Conservation (phyloP, 345 rosid species). For the Citrus trifoliata region DNA sequence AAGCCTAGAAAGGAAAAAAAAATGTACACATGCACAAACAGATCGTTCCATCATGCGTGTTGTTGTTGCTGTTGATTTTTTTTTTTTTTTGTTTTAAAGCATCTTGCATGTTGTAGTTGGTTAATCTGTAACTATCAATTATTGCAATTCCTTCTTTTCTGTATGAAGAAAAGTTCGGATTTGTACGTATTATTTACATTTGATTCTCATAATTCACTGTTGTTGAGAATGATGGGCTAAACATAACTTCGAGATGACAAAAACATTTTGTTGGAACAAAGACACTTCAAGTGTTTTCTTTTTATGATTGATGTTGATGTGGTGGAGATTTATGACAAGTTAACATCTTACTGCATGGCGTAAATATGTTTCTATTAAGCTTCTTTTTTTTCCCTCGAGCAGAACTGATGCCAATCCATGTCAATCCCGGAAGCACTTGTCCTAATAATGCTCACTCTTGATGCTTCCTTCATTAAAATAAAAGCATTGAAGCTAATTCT, state of each 20-base stretch:
- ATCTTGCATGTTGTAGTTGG: no score
- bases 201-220: not conserved
- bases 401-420: no score
- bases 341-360: not conserved
- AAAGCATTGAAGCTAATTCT: not conserved
- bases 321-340: not conserved
- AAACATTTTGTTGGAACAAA: not conserved
- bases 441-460: not conserved
- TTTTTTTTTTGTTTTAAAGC: no score
- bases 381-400: no score
- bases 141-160: not conserved
- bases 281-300: not conserved
- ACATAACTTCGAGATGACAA: not conserved
- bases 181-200: not conserved
- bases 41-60: not conserved
- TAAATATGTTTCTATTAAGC: not conserved
- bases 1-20: not conserved
- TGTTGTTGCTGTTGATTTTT: no score
- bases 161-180: not conserved
- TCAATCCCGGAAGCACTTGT: no score
- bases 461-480: not conserved
- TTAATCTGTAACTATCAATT: conserved; percentile 3
- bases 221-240: not conserved
- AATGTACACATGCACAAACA: no score
- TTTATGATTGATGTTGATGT: conserved; percentile 1